phyloP scores from a whole-genome alignment of 306 rosid genomes.

The Ormosia emarginata region DNA sequence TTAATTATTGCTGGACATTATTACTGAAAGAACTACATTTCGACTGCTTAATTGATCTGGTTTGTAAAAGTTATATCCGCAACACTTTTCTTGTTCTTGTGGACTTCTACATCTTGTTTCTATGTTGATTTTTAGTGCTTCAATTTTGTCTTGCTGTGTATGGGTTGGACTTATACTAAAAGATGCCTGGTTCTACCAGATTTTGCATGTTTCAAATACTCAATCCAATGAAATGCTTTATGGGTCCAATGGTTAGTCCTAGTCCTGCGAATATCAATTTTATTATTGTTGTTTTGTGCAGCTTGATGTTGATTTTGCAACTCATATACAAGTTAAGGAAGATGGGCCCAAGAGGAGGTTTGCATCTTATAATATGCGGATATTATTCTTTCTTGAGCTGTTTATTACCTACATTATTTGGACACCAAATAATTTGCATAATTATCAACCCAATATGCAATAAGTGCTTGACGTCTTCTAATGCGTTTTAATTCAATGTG shows the following conservation, averaged over 20 bases:
- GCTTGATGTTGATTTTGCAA: constrained; percentile 74
- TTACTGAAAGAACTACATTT: background rate
- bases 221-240: background rate
- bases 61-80: background rate
- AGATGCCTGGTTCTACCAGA: background rate
- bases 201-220: background rate
- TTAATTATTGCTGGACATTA: background rate
- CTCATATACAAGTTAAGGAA: constrained; percentile 72
- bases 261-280: constrained; percentile 7
- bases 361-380: constrained; percentile 28
- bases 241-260: constrained; percentile 7
- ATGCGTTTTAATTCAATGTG: constrained; percentile 21
- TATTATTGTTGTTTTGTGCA: constrained; percentile 37
- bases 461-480: constrained; percentile 26
- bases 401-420: background rate
- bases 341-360: constrained; percentile 97
- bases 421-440: constrained; percentile 1
- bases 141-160: background rate
- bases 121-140: background rate
- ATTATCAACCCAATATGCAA: background rate
- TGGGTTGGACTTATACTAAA: background rate
- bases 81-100: background rate
- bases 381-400: background rate
- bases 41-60: background rate
- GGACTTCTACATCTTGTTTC: background rate